Percentiles rank a stretch among this genome's conserved stretches.
phyloP scores from a whole-genome alignment of 345 rosid species.

The Barbarea vulgaris region DNA sequence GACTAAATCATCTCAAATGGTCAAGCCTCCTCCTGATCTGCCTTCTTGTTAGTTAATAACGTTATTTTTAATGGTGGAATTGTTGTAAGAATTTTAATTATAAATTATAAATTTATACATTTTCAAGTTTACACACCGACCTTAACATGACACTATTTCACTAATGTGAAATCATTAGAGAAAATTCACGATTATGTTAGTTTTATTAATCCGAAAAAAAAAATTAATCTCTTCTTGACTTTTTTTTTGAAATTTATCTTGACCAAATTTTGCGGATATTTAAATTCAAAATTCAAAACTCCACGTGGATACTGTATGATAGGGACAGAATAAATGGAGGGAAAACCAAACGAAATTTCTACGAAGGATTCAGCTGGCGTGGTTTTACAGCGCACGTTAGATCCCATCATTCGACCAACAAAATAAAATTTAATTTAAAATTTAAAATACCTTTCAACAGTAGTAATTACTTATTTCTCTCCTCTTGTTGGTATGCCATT shows the following conservation, averaged over 20 bases:
- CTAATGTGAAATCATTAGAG: neutral
- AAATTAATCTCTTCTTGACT: no score
- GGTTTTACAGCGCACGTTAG: no score
- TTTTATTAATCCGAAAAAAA: neutral
- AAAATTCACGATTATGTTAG: no score
- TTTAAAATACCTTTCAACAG: no score
- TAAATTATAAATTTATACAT: no score
- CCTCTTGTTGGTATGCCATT: neutral
- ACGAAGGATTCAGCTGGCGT: conserved; percentile 2
- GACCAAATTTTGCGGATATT: neutral
- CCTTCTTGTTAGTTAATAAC: conserved; percentile 40
- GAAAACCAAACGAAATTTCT: conserved; percentile 18
- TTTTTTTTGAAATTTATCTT: no score
- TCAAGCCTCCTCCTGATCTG: conserved; percentile 43
- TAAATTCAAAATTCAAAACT: neutral
- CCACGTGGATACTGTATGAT: neutral
- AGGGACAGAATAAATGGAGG: conserved; percentile 3
- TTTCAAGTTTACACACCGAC: neutral
- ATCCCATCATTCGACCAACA: no score
- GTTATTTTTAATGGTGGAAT: no score
- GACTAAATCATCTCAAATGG: conserved; percentile 31
- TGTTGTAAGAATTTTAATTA: no score
- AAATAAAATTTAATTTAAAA: no score
- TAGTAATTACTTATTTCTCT: no score
- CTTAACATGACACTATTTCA: no score